Base-by-base conservation (phyloP, 208 protist genomes). In the Crithidia bombi region DNA sequence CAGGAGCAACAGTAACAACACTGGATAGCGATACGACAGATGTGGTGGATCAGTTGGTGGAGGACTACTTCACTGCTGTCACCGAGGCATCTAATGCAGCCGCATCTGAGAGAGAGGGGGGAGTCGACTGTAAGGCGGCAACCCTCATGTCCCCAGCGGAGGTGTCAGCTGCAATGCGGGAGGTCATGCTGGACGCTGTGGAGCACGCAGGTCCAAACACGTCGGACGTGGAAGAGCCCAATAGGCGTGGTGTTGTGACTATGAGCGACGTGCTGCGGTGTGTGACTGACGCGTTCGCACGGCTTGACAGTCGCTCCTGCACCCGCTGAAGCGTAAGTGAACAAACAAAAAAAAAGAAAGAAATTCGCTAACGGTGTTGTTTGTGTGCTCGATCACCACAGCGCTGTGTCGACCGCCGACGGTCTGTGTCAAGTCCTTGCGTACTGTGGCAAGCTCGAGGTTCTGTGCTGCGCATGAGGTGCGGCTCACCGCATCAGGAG, bases 121-220 rank as follows among this genome's bases (percentile, higher is more conserved):
- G n/a, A 26, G 33, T 5, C 3, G 54, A 19, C 23, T 12, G 15
- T 26, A 36, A 9, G 39, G 41, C 41, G 39, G 25, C 30, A 23
- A 69, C 30, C 1, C 2, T 32, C 43, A 50, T 44, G 64, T 77
- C 58, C 49, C 52, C 54, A 7, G 36, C 39, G 57, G 51, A 52
- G 43, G 62, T 46, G 25, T 52, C 49, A 0, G 51, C 54, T 1
- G 28, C 35, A 23, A 47, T 66, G 61, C 61, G 61, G 0, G 61
- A 66, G 33, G 61, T 66, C 2, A 44, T 66, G 61, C 33, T 66
- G 30, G n/a, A 54, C 35, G 61, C 46, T 25, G 44, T 46, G 3
- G 61, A 66, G 47, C 44, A 50, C 7, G 2, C 56, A 17, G 14
- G 0, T 6, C 44, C 23, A 17, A n/a, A 23, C 33, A 46, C 21